A percentile compares a stretch with the other conserved stretches of the same genome.
Evolutionary conservation across 306 rosid genomes (phyloP).

Genomic region (Lablab purpureus): DNA sequence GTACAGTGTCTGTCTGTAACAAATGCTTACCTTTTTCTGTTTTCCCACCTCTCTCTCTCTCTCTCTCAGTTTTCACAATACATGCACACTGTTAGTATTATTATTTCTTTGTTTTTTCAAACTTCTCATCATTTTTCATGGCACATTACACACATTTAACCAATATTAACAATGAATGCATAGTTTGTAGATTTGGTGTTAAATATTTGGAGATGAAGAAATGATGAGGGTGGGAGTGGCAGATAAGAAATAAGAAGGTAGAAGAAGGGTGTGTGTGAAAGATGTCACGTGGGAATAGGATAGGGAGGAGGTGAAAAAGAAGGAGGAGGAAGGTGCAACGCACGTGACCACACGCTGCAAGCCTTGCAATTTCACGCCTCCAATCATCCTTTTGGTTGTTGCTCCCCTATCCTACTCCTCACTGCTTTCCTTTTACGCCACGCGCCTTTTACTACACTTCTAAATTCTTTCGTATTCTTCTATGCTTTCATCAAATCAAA

Average conservation of each 20-base stretch:
- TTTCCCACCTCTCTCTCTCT: not conserved
- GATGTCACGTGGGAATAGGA: slow-evolving; percentile 55
- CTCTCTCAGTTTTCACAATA: slow-evolving; percentile 24
- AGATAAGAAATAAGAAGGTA: slow-evolving; percentile 38
- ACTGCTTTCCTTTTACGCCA: not conserved
- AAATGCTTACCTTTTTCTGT: slow-evolving; percentile 11
- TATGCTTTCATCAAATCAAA: too few relatives aligned
- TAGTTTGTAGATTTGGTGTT: not conserved
- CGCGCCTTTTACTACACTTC: not conserved
- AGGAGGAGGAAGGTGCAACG: slow-evolving; percentile 41
- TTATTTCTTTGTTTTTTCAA: not conserved
- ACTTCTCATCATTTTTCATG: not conserved
- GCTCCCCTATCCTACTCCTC: slow-evolving; percentile 10
- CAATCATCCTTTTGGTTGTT: not conserved
- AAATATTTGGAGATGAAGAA: not conserved
- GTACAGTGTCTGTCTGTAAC: slow-evolving; percentile 26
- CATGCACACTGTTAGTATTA: slow-evolving; percentile 14
- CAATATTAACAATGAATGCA: too few relatives aligned
- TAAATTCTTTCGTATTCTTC: too few relatives aligned
- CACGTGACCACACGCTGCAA: slow-evolving; percentile 47
- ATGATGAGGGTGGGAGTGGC: slow-evolving; percentile 12
- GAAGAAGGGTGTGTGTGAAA: slow-evolving; percentile 40
- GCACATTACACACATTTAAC: not conserved
- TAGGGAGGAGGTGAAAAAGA: slow-evolving; percentile 23
- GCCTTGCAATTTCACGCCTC: slow-evolving; percentile 28